Evolutionary conservation across 163 green algal genomes (phyloP).

Genomic region (Chlorella variabilis): DNA sequence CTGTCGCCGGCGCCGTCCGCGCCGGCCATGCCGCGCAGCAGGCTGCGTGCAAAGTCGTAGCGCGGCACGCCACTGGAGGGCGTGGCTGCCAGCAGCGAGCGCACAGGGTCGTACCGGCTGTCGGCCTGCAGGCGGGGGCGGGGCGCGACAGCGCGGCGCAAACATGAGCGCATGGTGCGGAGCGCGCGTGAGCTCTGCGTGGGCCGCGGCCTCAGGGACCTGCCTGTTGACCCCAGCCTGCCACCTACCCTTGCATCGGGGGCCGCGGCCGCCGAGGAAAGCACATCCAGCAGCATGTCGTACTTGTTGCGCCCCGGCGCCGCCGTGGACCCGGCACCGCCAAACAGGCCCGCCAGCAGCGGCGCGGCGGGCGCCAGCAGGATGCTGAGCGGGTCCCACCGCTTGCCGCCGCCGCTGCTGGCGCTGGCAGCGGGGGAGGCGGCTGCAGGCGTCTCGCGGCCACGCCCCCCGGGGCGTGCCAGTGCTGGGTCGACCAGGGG

Average conservation of each 20-base stretch:
- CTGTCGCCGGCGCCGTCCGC: background rate
- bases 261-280: background rate
- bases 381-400: constrained; percentile 1
- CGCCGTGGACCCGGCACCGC: background rate
- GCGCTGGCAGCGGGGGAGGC: background rate
- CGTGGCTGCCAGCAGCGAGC: constrained; percentile 5
- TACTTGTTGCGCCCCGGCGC: constrained; percentile 19
- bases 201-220: too few relatives aligned
- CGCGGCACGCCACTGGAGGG: constrained; percentile 7
- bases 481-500: background rate
- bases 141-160: background rate
- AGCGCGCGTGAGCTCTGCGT: too few relatives aligned
- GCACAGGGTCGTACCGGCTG: constrained; percentile 24
- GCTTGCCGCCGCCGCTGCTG: background rate
- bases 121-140: background rate
- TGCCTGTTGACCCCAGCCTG: too few relatives aligned
- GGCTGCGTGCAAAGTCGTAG: constrained; percentile 41
- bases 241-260: constrained; percentile 17
- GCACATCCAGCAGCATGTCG: constrained; percentile 32
- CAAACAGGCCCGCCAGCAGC: constrained; percentile 17
- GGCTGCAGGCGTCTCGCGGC: background rate
- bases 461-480: background rate
- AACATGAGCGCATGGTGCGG: too few relatives aligned
- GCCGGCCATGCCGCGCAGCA: constrained; percentile 28
- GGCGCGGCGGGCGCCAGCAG: constrained; percentile 37